Conservation (phyloP, 257 asterid species). For the Fraxinus quadrangulata region DNA sequence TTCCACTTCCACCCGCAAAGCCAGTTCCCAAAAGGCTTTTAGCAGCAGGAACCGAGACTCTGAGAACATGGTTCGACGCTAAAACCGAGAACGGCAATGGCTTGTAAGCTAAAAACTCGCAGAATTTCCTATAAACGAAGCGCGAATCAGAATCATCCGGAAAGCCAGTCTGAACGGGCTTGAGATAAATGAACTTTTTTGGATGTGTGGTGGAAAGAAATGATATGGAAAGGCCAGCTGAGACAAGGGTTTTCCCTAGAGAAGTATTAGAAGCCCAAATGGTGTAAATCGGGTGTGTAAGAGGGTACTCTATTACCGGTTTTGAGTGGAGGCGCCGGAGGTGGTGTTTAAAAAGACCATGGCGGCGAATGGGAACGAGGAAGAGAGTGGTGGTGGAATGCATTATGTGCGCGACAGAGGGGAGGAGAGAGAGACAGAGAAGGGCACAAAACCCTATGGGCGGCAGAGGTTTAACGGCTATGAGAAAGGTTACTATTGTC, state of each 20-base stretch:
- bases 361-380: constrained; percentile 36
- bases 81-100: constrained; percentile 52
- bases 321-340: constrained; percentile 40
- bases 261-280: constrained; percentile 96
- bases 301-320: constrained; percentile 55
- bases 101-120: constrained; percentile 46
- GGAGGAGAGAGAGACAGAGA: neutral
- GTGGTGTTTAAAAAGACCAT: constrained; percentile 1
- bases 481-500: neutral
- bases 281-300: constrained; percentile 82
- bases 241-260: constrained; percentile 94
- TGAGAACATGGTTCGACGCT: constrained; percentile 69
- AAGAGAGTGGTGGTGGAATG: constrained; percentile 28
- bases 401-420: constrained; percentile 28
- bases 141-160: constrained; percentile 88
- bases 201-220: constrained; percentile 47
- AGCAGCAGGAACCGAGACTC: constrained; percentile 61
- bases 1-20: constrained; percentile 8
- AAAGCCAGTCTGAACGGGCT: constrained; percentile 92
- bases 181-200: constrained; percentile 66
- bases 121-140: constrained; percentile 67
- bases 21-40: constrained; percentile 35
- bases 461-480: neutral
- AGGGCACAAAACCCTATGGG: neutral
- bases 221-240: constrained; percentile 92